Evolutionary conservation across 2,329 filamentous ascomycete genomes (phyloP), one percentile per base, ranked within the genome.

Genomic region (Penicillium italicum): DNA sequence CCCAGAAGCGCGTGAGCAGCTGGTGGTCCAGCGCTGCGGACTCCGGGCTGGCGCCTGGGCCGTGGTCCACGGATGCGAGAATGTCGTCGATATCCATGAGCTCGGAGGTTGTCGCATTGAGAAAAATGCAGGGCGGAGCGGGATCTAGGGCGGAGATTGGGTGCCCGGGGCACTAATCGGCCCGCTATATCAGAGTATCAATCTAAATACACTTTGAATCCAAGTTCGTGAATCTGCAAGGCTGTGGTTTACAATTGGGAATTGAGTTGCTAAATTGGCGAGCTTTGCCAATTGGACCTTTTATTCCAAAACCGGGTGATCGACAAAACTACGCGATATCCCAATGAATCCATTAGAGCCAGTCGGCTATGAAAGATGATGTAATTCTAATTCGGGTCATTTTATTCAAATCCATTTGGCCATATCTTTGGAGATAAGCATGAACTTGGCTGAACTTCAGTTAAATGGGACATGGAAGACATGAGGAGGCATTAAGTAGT

Each of bases 1-100:
- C 85, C 93, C 93, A 99, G 66, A 87, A 88, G 67, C 93, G 88
- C 64, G 93, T 97, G 64, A 99, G 79, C 50, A 89, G 85, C 73
- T 97, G 91, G 63, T 97, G 82, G 75, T 97, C 93, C 67, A 85
- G 64, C 12, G 69, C 67, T 11, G 71, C 62, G 47, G 73, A 74
- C 57, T 74, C 71, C 5, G 67, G 67, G 16, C 66, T 71, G 42
- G 69, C 68, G 58, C 68, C 72, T 62, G 84, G 77, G 56, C 78
- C 72, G 47, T 82, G 84, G 72, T 90, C 86, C 64, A 91, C 85
- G 68, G 88, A 85, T 66, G 85, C 84, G 58, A 91, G 82, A 62
- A 92, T 91, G 70, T 91, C 89, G 73, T 90, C 86, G 65, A 92
- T 91, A 61, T 91, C 87, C 87, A 91, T 91, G 49, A 55, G 11